Base-by-base conservation (phyloP, 495 filamentous ascomycete species). In the Lasiosphaeria ovina region DNA sequence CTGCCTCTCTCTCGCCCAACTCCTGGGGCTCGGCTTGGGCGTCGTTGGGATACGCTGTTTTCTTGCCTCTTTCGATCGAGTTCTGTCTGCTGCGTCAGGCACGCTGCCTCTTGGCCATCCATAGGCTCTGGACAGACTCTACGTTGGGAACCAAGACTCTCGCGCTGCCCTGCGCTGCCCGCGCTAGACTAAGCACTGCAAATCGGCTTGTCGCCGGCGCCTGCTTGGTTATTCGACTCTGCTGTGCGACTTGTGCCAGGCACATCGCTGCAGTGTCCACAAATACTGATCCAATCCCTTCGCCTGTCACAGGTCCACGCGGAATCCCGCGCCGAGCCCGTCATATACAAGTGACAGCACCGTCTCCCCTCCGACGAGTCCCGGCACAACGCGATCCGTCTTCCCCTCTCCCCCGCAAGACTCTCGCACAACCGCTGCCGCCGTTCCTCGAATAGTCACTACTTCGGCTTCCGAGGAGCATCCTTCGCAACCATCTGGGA, bases 321-420 rank as follows among this genome's bases (percentile, higher is more conserved):
- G 70, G 65, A 69, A 64, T 67, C 71, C 72, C 42, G 71, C 65
- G 59, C 75, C 76, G 54, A 79, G 75, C 65, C 76, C 78, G 55
- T 62, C 76, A 38, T 74, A 74, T 57, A 75, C 72, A 40, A 76
- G 65, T n/a, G 44, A 11, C 62, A 74, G 64, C 45, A 68, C 66
- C 49, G 65, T 68, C 57, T 74, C 76, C 62, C 72, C 75, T 64
- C 73, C 76, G 55, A 72, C 76, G 53, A 77, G 72, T 64, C 72
- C 71, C 56, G 73, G 73, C 67, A 72, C 76, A 66, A 74, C 72
- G 47, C 66, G 62, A 53, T 66, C 75, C 40, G 66, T 62, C 58
- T 75, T 74, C 57, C 62, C 72, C 14, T 69, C 71, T n/a, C 60
- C 66, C 50, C 47, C 64, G 34, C 59, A 62, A 58, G 64, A 67